A percentile compares a stretch with the other conserved stretches of the same genome.
Conservation (phyloP, 345 rosid genomes). For the Brassica rapa region DNA sequence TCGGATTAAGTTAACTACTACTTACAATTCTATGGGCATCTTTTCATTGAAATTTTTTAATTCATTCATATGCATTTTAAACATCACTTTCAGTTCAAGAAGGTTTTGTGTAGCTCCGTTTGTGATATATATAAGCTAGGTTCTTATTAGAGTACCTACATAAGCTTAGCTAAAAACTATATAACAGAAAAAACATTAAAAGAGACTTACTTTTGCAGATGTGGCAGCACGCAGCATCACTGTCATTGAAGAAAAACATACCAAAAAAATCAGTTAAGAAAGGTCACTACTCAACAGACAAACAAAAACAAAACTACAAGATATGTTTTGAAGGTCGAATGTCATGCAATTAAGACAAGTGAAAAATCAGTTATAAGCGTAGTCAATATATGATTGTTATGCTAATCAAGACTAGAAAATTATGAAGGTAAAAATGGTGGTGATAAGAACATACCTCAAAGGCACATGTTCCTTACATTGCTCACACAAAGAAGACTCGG, state of each 20-base stretch:
- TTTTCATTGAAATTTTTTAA: neutral
- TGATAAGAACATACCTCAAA: slow-evolving; percentile 54
- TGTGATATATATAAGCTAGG: slow-evolving; percentile 4
- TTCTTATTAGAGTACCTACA: slow-evolving; percentile 22
- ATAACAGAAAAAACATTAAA: slow-evolving; percentile 9
- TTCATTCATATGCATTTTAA: neutral
- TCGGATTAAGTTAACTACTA: slow-evolving; percentile 12
- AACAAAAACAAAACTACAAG: neutral
- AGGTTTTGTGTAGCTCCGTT: slow-evolving; percentile 10
- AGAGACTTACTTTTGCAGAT: slow-evolving; percentile 71
- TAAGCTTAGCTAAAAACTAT: neutral
- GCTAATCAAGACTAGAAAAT: slow-evolving; percentile 13
- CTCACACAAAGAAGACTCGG: slow-evolving; percentile 65
- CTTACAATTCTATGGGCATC: slow-evolving; percentile 16
- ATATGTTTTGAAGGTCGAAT: slow-evolving; percentile 3
- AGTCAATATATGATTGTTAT: slow-evolving; percentile 11
- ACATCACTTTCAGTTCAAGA: neutral
- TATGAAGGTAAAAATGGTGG: slow-evolving; percentile 15
- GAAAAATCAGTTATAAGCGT: slow-evolving; percentile 6
- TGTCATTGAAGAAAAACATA: slow-evolving; percentile 44
- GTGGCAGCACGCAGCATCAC: slow-evolving; percentile 89
- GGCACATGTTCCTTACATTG: slow-evolving; percentile 79
- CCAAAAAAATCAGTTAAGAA: slow-evolving; percentile 18
- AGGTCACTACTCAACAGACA: slow-evolving; percentile 21
- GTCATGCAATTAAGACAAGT: slow-evolving; percentile 21